phyloP scores from a whole-genome alignment of 768 basidiomycete species.

The Cantharellus cinnabarinus region DNA sequence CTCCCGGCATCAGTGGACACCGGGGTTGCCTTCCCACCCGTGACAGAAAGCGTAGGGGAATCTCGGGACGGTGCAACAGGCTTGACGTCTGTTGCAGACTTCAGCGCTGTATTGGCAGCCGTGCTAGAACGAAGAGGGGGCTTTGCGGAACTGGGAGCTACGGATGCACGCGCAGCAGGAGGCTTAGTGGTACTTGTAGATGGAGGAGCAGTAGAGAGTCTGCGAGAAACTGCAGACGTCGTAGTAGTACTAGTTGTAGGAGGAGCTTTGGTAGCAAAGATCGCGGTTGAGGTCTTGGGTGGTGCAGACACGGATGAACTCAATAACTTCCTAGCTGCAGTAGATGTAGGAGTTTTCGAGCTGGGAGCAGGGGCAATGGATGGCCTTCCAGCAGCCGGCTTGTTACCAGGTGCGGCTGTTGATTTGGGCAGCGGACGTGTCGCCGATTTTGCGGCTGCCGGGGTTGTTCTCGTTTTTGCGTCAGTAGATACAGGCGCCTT shows the following conservation, averaged over 20 bases:
- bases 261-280: not conserved
- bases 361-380: not conserved
- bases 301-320: not conserved
- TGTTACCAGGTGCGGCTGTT: not conserved
- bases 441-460: not conserved
- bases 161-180: not conserved
- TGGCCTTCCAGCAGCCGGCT: not conserved
- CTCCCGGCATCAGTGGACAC: not conserved
- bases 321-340: not conserved
- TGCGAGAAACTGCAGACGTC: not conserved
- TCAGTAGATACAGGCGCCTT: not conserved
- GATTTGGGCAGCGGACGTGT: not conserved
- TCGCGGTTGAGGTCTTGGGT: not conserved
- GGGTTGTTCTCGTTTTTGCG: not conserved
- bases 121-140: not conserved
- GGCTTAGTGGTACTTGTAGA: not conserved
- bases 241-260: not conserved
- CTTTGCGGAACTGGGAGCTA: not conserved
- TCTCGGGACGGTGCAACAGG: not conserved
- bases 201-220: not conserved
- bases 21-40: not conserved
- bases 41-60: not conserved
- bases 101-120: not conserved
- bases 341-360: not conserved
- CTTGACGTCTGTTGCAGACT: not conserved